phyloP scores from a whole-genome alignment of 441 rosid genomes.

The Adansonia gregorii region DNA sequence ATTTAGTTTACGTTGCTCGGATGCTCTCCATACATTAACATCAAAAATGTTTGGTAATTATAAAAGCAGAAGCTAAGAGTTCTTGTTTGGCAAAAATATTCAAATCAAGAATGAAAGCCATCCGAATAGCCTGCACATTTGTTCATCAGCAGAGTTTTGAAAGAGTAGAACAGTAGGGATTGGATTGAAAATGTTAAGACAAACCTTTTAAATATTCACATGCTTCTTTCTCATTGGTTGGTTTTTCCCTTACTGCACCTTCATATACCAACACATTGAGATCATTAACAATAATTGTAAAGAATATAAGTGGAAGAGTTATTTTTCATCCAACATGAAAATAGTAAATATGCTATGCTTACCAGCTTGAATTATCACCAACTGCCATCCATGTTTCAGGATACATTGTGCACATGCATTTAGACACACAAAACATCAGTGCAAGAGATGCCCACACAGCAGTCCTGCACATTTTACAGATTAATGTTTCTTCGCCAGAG shows the following conservation, averaged over 20 bases:
- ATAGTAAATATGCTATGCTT: conserved; percentile 10
- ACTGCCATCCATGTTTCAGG: conserved; percentile 52
- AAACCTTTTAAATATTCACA: conserved; percentile 71
- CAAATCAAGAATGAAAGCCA: conserved; percentile 37
- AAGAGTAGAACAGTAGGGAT: conserved; percentile 14
- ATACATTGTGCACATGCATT: conserved; percentile 31
- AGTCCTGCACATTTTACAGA: no score
- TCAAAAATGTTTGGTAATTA: neutral
- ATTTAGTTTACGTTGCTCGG: neutral
- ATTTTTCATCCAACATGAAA: conserved; percentile 11
- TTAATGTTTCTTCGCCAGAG: neutral
- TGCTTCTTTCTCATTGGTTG: conserved; percentile 78
- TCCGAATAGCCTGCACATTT: conserved; percentile 65
- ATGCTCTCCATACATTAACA: neutral
- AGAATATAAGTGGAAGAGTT: conserved; percentile 26
- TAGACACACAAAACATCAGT: neutral
- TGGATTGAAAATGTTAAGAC: conserved; percentile 17
- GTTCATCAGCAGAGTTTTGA: conserved; percentile 2
- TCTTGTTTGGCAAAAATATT: neutral
- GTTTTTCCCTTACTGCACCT: conserved; percentile 82
- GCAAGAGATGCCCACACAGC: neutral
- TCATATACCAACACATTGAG: conserved; percentile 88
- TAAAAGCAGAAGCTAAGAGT: conserved; percentile 1
- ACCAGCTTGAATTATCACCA: conserved; percentile 44
- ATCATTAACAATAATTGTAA: conserved; percentile 44